A percentile compares a stretch with the other conserved stretches of the same genome.
phyloP scores from a whole-genome alignment of 2,329 filamentous ascomycete species.

The Diaporthe sp. region DNA sequence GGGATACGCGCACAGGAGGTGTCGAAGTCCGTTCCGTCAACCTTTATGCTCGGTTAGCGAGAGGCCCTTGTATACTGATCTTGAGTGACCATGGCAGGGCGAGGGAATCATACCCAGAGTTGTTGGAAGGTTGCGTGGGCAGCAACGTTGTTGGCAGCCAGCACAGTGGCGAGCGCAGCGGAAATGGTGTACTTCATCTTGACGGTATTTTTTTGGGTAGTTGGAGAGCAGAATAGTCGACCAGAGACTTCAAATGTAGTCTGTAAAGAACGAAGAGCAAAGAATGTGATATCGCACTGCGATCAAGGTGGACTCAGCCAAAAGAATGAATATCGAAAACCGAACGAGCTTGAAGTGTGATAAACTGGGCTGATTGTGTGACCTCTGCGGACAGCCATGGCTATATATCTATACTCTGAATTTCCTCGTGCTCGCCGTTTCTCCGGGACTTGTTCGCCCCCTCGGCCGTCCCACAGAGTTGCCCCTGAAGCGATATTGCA shows the following conservation, averaged over 20 bases:
- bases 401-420: constrained; percentile 8
- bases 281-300: constrained; percentile 32
- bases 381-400: neutral
- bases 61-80: neutral
- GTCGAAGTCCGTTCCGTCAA: constrained; percentile 58
- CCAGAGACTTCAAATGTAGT: constrained; percentile 20
- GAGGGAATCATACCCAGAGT: constrained; percentile 52
- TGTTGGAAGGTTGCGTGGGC: constrained; percentile 67
- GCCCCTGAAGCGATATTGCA: constrained; percentile 33
- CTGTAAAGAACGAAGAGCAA: constrained; percentile 14
- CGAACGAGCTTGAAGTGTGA: constrained; percentile 16
- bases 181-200: constrained; percentile 22
- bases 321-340: constrained; percentile 28
- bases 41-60: constrained; percentile 38
- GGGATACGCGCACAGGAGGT: constrained; percentile 63
- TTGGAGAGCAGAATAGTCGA: constrained; percentile 14
- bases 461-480: neutral
- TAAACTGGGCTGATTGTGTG: neutral
- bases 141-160: constrained; percentile 47
- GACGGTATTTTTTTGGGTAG: neutral
- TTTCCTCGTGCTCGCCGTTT: neutral
- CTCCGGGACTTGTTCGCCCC: neutral
- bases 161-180: constrained; percentile 14
- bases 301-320: constrained; percentile 30
- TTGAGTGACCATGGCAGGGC: neutral